Evolutionary conservation across 2,329 filamentous ascomycete species (phyloP), one percentile per base, ranked within the genome.

Genomic region (Exophiala phaeomuriformis): DNA sequence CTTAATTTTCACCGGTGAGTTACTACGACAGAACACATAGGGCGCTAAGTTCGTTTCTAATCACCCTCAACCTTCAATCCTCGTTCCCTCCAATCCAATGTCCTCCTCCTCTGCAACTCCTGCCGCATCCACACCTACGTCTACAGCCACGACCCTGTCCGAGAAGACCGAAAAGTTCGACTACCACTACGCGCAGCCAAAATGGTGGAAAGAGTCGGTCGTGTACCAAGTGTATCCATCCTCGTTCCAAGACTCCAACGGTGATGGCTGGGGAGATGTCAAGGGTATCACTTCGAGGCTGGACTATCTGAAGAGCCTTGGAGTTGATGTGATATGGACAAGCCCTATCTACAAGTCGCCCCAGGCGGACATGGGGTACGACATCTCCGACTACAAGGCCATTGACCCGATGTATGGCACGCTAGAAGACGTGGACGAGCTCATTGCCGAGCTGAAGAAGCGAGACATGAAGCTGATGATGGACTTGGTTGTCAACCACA

Each of bases 251-350:
- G 77, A 80, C 57, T 69, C 66, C 30, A 72, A 72, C 55, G 61
- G 69, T 49, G 69, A 72, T 56, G 83, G 84, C 37, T 78, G 81
- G 71, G 83, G 83, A 2, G 82, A 86, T 62, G 75, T 86, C 33
- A 77, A 76, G 1, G 83, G 83, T 8, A 79, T 86, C 49, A 80
- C 82, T 8, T 79, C 79, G 6, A 77, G 84, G 64, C 68, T 86
- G 1, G 81, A 84, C 64, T 83, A 86, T 63, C 72, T 86, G 46
- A 73, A 79, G 48, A 71, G 79, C 2, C 72, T 86, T 0, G 84
- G 83, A 0, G 72, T 81, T 1, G 79, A 83, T 57, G 75, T 81
- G n/a, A 72, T 84, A 19, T 84, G 81, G 81, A 59, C 71, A 4
- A 73, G 69, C 49, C 72, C 72, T 2, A 72, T 76, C 8, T 77